Percentiles rank a stretch among this genome's conserved stretches.
These are phyloP conservation scores for Schoenoplectus tabernaemontani DNA, from an alignment of 202 grass and related monocot species.

Conservation along the genomic window DNA sequence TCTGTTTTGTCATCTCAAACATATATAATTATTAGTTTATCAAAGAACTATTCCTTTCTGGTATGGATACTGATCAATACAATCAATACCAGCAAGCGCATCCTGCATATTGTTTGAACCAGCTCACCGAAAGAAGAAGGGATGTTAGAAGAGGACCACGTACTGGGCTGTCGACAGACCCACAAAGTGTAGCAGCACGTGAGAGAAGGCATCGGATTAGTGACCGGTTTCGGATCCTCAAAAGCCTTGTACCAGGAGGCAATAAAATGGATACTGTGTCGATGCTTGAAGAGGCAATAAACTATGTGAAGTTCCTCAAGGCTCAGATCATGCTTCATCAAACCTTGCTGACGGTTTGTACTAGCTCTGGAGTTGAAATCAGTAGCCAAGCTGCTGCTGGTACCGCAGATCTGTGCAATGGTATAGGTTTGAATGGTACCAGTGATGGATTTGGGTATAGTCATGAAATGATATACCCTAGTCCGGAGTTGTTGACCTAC, in stretches of 20 bases:
- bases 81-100: constrained; percentile 10
- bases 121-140: constrained; percentile 28
- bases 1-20: neutral
- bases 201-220: constrained; percentile 82
- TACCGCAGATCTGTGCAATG: neutral
- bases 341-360: constrained; percentile 37
- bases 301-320: constrained; percentile 98
- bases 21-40: neutral
- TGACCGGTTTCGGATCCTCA: constrained; percentile 81
- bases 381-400: neutral
- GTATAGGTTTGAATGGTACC: neutral
- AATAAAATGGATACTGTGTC: constrained; percentile 97
- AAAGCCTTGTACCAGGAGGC: constrained; percentile 79
- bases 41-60: neutral
- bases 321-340: constrained; percentile 78
- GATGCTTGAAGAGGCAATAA: constrained; percentile 96
- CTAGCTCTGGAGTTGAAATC: neutral
- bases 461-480: constrained; percentile 15
- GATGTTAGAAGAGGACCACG: constrained; percentile 35
- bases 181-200: constrained; percentile 88
- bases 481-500: constrained; percentile 12
- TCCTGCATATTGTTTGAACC: constrained; percentile 24
- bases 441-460: constrained; percentile 6
- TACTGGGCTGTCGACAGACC: constrained; percentile 72
- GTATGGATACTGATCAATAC: constrained; percentile 17